Percentiles rank a stretch among this genome's conserved stretches.
Conservation (phyloP, 345 rosid species). For the Aethionema arabicum region DNA sequence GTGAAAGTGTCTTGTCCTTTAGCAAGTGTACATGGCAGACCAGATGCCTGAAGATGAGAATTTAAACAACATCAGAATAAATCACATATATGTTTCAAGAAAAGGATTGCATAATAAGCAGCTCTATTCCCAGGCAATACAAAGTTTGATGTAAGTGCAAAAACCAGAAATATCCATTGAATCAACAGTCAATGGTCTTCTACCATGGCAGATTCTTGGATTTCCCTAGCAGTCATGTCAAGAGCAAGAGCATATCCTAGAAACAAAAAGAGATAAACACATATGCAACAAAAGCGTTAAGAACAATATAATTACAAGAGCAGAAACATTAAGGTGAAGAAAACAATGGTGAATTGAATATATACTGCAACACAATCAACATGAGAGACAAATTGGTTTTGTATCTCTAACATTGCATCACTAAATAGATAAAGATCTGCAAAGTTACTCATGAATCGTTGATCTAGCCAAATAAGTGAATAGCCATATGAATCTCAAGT, state of each 20-base stretch:
- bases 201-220: conserved; percentile 87
- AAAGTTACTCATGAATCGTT: not conserved
- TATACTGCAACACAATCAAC: not conserved
- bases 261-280: not conserved
- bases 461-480: not conserved
- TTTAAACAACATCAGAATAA: conserved; percentile 2
- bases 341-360: not conserved
- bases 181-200: conserved; percentile 3
- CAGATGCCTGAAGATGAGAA: conserved; percentile 59
- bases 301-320: not conserved
- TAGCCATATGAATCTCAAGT: conserved; percentile 2
- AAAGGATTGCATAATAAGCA: not conserved
- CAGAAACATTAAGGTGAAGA: not conserved
- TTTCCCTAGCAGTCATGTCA: conserved; percentile 94
- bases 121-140: conserved; percentile 6
- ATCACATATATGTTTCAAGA: not conserved
- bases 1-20: conserved; percentile 96
- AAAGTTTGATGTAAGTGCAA: not conserved
- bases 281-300: not conserved
- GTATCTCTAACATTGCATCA: not conserved
- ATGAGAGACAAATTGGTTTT: not conserved
- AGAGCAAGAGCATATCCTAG: conserved; percentile 83
- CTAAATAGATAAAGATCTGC: not conserved
- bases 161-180: not conserved
- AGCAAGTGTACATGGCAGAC: conserved; percentile 94